A percentile compares a stretch with the other conserved stretches of the same genome.
Conservation (phyloP, 2,329 filamentous ascomycete genomes). For the Exophiala viscosa region DNA sequence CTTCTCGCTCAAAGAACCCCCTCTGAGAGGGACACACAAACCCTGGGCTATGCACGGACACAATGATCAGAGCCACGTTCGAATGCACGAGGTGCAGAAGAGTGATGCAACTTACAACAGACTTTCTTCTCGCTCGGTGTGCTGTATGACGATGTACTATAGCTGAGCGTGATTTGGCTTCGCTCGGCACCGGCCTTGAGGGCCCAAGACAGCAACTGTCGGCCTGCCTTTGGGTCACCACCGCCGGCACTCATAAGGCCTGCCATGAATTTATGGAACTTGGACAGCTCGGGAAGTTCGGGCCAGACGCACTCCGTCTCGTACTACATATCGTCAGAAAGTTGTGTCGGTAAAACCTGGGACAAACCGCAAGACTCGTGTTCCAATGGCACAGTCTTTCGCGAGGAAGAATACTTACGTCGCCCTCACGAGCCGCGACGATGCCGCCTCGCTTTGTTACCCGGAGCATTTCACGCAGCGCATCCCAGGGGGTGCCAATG, state of each 20-base stretch:
- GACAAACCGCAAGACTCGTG: no score
- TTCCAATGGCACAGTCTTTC: no score
- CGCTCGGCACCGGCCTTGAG: conserved; percentile 33
- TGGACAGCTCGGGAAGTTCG: conserved; percentile 32
- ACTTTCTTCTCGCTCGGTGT: conserved; percentile 31
- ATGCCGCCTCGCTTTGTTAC: conserved; percentile 45
- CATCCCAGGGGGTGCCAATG: conserved; percentile 31
- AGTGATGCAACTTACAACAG: conserved; percentile 29
- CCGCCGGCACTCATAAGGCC: conserved; percentile 23
- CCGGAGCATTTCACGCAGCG: conserved; percentile 27
- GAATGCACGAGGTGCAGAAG: conserved; percentile 26
- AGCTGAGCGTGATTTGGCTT: conserved; percentile 33
- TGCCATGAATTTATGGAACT: conserved; percentile 29
- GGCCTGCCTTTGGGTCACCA: conserved; percentile 24
- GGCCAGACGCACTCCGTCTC: conserved; percentile 35
- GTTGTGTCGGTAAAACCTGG: no score
- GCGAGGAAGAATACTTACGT: no score
- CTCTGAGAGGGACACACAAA: conserved; percentile 9
- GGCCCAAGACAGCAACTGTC: conserved; percentile 34
- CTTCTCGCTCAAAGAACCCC: conserved; percentile 31
- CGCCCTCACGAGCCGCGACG: conserved; percentile 34
- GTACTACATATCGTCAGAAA: no score
- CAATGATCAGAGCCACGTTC: conserved; percentile 2
- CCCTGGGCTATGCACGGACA: conserved; percentile 10
- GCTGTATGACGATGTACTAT: conserved; percentile 31